Percentiles rank a stretch among this genome's conserved stretches.
phyloP scores from a whole-genome alignment of 768 basidiomycete species.

The Ramaria rubella region DNA sequence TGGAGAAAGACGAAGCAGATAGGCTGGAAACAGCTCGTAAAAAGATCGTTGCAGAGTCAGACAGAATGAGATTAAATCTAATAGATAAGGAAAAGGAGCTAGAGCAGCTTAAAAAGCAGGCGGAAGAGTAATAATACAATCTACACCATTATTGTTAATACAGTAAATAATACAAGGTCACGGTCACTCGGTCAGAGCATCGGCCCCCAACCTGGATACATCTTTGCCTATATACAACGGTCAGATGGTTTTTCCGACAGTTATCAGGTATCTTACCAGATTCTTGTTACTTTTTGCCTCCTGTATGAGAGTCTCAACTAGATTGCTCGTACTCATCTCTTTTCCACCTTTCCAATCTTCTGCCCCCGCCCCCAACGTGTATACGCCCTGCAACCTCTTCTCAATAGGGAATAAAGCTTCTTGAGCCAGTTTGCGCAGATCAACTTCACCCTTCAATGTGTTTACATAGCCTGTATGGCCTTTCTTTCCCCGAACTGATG shows the following conservation, averaged over 20 bases:
- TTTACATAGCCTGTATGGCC: neutral
- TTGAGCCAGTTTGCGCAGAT: slow-evolving; percentile 63
- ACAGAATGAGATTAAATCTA: slow-evolving; percentile 58
- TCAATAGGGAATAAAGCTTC: slow-evolving; percentile 75
- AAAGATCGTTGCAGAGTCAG: slow-evolving; percentile 66
- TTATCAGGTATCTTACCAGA: slow-evolving; percentile 41
- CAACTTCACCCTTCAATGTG: slow-evolving; percentile 24
- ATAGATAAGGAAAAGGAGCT: slow-evolving; percentile 82
- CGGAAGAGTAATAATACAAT: slow-evolving; percentile 26
- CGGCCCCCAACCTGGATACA: slow-evolving; percentile 60
- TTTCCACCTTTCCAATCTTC: slow-evolving; percentile 36
- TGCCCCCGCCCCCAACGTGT: slow-evolving; percentile 38
- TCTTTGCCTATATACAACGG: slow-evolving; percentile 51
- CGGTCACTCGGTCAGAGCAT: slow-evolving; percentile 49
- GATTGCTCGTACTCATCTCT: slow-evolving; percentile 68
- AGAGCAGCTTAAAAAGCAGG: slow-evolving; percentile 56
- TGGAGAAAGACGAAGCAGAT: slow-evolving; percentile 85
- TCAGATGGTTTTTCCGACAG: slow-evolving; percentile 23
- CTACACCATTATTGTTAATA: neutral
- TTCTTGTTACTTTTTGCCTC: slow-evolving; percentile 74
- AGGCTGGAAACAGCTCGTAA: slow-evolving; percentile 72
- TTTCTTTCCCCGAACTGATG: slow-evolving; percentile 5
- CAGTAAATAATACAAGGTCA: neutral
- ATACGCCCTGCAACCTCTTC: slow-evolving; percentile 73
- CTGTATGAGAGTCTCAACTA: slow-evolving; percentile 88